Evolutionary conservation across 441 rosid species (phyloP).

Genomic region (Hura crepitans): DNA sequence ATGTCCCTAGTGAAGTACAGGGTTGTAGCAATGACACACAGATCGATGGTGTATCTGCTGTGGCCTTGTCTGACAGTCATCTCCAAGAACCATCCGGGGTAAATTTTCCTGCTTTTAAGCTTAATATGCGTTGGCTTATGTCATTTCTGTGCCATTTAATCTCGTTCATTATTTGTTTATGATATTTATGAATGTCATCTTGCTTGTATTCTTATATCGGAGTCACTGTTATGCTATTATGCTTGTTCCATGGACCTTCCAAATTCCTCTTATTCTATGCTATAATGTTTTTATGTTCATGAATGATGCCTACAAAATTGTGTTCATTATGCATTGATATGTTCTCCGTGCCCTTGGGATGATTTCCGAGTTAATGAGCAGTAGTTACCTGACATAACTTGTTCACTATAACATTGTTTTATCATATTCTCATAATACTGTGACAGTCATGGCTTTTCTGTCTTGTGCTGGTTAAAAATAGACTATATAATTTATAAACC

Average conservation of each 20-base stretch:
- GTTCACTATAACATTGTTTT: not conserved
- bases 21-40: not conserved
- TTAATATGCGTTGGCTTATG: conserved; percentile 17
- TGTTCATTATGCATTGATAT: not conserved
- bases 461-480: not conserved
- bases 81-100: conserved; percentile 17
- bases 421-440: not conserved
- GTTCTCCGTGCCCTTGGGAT: not conserved
- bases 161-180: not conserved
- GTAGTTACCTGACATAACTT: not conserved
- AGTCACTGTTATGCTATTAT: not conserved
- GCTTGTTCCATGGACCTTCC: not conserved
- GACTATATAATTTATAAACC: not conserved
- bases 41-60: not conserved
- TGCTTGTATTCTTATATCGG: not conserved
- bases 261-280: not conserved
- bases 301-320: not conserved
- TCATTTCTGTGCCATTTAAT: not conserved
- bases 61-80: not conserved
- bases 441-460: conserved; percentile 4
- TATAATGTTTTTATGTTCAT: not conserved
- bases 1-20: not conserved
- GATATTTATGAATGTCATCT: not conserved
- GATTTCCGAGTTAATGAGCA: not conserved
- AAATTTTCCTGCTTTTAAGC: conserved; percentile 26